These are phyloP conservation scores for Phlyctochytrium planicorne DNA, from an alignment of 192 early-diverging fungal genomes.

Conservation along the genomic window DNA sequence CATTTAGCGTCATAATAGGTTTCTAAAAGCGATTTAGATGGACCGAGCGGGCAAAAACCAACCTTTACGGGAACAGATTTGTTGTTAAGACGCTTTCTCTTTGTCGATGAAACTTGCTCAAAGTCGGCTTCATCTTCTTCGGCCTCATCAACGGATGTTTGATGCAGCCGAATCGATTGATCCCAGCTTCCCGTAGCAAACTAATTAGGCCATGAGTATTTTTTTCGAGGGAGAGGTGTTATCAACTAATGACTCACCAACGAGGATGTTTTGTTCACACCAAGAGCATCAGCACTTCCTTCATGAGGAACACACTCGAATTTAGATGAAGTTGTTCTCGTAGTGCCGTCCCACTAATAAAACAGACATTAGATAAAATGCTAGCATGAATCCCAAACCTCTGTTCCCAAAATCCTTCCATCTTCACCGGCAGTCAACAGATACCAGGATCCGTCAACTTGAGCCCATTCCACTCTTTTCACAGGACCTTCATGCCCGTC, in stretches of 20 bases:
- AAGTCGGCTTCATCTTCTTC: conserved; percentile 40
- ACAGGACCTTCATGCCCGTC: conserved; percentile 70
- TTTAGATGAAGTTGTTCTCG: neutral
- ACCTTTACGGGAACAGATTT: conserved; percentile 17
- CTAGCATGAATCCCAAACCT: conserved; percentile 17
- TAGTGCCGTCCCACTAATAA: conserved; percentile 9
- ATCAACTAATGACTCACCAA: too few species aligned
- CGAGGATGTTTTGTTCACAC: conserved; percentile 48
- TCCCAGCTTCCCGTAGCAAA: conserved; percentile 78
- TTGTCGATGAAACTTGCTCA: conserved; percentile 36
- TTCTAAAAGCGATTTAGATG: conserved; percentile 18
- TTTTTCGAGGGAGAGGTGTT: too few species aligned
- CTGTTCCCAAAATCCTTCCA: conserved; percentile 67
- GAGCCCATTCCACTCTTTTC: conserved; percentile 74
- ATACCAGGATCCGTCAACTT: conserved; percentile 51
- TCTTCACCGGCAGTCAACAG: conserved; percentile 53
- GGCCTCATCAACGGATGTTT: conserved; percentile 43
- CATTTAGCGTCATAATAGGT: conserved; percentile 43
- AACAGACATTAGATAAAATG: neutral
- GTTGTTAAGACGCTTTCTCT: conserved; percentile 46
- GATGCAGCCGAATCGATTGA: conserved; percentile 78
- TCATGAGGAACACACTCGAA: conserved; percentile 68
- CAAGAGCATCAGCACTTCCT: conserved; percentile 74
- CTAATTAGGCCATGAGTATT: too few species aligned
- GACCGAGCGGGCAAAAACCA: neutral